Percentiles rank a stretch among this genome's conserved stretches.
These are phyloP conservation scores for Dictyostelium firmibasis DNA, from an alignment of 78 protist species.

Conservation along the genomic window DNA sequence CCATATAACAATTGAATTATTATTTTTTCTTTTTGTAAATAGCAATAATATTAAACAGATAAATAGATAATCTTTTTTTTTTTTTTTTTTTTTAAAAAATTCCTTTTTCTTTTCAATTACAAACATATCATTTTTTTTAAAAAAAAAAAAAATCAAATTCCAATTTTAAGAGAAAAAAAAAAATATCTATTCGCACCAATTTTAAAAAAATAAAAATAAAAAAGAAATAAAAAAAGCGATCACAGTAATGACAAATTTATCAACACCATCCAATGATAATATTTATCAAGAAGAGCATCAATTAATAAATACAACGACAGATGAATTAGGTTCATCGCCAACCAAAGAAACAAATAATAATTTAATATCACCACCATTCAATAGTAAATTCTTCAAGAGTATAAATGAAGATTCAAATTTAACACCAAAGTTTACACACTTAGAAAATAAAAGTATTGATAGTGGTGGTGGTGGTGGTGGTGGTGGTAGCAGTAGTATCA, in stretches of 20 bases:
- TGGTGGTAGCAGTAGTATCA: background rate
- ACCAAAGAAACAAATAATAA: background rate
- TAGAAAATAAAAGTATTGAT: background rate
- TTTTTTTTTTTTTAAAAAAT: background rate
- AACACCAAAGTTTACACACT: background rate
- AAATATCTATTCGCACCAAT: background rate
- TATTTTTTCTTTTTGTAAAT: background rate
- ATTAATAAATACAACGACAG: background rate
- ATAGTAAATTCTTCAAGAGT: conserved; percentile 5
- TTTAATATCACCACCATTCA: background rate
- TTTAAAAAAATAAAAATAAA: background rate
- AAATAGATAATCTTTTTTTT: background rate
- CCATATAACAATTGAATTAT: too few relatives aligned
- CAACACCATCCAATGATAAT: background rate
- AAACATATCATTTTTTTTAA: background rate
- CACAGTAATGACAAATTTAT: background rate
- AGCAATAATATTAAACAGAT: background rate
- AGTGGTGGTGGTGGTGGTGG: background rate
- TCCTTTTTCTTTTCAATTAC: background rate
- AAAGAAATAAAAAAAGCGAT: background rate
- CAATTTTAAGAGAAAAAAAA: background rate
- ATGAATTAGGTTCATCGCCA: background rate
- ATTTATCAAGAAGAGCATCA: background rate
- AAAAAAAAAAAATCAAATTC: background rate
- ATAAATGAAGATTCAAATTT: background rate